These are phyloP conservation scores for Hirschioporus abietinus DNA, from an alignment of 768 basidiomycete genomes.

Conservation along the genomic window DNA sequence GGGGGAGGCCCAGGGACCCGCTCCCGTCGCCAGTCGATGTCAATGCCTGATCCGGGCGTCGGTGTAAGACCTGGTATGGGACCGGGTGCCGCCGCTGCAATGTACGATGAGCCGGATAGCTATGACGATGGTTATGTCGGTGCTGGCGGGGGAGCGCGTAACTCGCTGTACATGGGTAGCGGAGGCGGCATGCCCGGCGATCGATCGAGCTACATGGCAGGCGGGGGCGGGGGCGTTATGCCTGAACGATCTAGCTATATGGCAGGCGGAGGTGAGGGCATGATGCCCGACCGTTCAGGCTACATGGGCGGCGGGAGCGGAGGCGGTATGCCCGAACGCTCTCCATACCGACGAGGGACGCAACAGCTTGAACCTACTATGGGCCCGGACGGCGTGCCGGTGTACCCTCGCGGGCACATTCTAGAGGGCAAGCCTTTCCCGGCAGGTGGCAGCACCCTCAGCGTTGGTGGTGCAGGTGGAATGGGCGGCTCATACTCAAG, in stretches of 20 bases:
- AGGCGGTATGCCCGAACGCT: background rate
- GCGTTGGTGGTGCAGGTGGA: conserved; percentile 3
- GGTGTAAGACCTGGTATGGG: background rate
- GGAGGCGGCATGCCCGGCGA: conserved; percentile 1
- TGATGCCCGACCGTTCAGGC: conserved; percentile 11
- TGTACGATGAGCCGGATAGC: background rate
- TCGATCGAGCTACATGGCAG: background rate
- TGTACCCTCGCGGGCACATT: conserved; percentile 55
- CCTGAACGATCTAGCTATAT: background rate
- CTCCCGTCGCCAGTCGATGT: conserved; percentile 19
- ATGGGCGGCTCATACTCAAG: conserved; percentile 15
- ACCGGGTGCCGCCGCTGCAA: background rate
- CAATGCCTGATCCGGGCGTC: conserved; percentile 26
- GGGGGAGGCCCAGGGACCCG: conserved; percentile 51
- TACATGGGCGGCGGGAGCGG: conserved; percentile 14
- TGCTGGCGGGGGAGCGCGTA: background rate
- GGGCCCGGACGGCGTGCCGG: conserved; percentile 18
- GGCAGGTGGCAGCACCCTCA: conserved; percentile 7
- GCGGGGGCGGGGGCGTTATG: background rate
- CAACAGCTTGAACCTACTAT: conserved; percentile 10
- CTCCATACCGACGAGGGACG: conserved; percentile 9
- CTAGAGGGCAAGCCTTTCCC: conserved; percentile 49
- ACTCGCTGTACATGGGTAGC: background rate
- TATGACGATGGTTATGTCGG: background rate
- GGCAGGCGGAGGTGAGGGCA: conserved; percentile 18